These are phyloP conservation scores for Paragyromitra xinjiangensis DNA, from an alignment of 495 filamentous ascomycete species.

Conservation along the genomic window DNA sequence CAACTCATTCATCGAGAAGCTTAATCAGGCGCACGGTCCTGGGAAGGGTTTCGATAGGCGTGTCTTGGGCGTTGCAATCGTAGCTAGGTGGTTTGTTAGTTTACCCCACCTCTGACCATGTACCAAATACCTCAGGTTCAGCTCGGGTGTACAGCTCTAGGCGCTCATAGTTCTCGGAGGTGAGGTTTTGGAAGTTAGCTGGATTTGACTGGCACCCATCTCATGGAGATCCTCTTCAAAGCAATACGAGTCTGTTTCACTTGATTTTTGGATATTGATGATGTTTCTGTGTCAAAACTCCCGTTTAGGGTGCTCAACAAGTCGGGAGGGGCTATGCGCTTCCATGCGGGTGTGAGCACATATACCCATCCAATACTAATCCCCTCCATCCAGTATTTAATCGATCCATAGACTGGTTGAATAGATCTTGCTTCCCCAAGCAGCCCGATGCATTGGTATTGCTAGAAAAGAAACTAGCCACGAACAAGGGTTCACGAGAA, in stretches of 20 bases:
- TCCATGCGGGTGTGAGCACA: neutral
- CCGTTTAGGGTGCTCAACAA: neutral
- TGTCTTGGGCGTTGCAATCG: neutral
- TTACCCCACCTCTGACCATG: neutral
- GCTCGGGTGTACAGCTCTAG: neutral
- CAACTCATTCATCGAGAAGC: neutral
- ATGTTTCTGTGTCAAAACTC: neutral
- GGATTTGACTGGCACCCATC: neutral
- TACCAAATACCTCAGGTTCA: neutral
- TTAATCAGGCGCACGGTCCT: neutral
- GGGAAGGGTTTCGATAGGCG: neutral
- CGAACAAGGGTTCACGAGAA: neutral
- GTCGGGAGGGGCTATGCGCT: slow-evolving; percentile 1
- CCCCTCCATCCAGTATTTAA: neutral
- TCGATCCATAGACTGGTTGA: neutral
- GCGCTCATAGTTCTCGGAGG: neutral
- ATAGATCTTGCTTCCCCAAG: neutral
- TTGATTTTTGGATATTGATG: neutral
- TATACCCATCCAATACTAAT: slow-evolving; percentile 12
- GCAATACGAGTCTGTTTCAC: slow-evolving; percentile 1
- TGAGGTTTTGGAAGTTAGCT: neutral
- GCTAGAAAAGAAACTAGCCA: neutral
- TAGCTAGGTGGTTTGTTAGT: neutral
- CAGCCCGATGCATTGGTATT: neutral
- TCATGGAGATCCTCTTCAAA: neutral